Conservation (phyloP, 148 eudicot genomes). For the Silene conica region DNA sequence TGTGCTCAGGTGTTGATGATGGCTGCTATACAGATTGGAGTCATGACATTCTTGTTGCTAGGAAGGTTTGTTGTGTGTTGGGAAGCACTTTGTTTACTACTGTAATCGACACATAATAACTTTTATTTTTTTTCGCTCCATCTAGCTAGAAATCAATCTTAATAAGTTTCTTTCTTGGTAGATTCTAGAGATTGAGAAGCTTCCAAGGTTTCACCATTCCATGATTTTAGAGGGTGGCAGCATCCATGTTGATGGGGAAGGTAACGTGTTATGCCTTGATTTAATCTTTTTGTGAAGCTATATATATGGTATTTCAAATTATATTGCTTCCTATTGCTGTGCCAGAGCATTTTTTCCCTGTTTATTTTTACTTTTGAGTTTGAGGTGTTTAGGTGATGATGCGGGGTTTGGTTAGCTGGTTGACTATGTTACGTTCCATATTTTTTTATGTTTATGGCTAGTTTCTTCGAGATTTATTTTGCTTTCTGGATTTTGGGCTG, state of each 20-base stretch:
- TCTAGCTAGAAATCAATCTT: not conserved
- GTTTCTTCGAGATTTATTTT: not conserved
- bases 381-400: not conserved
- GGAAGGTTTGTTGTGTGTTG: conserved; percentile 53
- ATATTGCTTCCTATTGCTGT: not conserved
- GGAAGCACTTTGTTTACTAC: not conserved
- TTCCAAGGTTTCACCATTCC: conserved; percentile 80
- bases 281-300: not conserved
- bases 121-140: not conserved
- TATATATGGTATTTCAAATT: not conserved
- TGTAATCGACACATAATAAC: not conserved
- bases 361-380: not conserved
- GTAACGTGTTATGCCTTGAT: conserved; percentile 31
- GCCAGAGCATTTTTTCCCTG: not conserved
- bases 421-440: not conserved
- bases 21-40: conserved; percentile 96
- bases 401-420: not conserved
- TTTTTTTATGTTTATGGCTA: conserved; percentile 6
- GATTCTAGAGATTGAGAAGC: conserved; percentile 68
- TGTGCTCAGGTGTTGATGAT: conserved; percentile 56
- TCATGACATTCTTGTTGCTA: conserved; percentile 73
- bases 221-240: conserved; percentile 97
- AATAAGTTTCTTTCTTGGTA: conserved; percentile 24
- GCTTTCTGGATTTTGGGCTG: not conserved
- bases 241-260: conserved; percentile 99